Conservation (phyloP, 1,284 basidiomycete species). For the Cryptococcus sp. region DNA sequence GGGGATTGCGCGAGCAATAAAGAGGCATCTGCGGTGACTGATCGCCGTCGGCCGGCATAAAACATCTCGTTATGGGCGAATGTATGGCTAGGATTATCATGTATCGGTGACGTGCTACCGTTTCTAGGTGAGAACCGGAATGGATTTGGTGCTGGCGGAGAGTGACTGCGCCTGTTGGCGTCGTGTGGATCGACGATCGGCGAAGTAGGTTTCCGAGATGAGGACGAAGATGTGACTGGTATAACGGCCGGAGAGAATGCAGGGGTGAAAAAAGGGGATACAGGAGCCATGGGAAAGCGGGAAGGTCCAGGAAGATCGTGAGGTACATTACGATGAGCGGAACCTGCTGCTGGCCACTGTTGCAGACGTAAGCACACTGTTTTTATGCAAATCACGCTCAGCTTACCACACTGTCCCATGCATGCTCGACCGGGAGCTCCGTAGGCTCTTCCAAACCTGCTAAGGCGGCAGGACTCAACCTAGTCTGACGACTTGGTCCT, state of each 20-base stretch:
- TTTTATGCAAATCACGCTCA: neutral
- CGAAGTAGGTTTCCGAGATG: slow-evolving; percentile 20
- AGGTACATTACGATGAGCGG: slow-evolving; percentile 16
- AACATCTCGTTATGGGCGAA: slow-evolving; percentile 7
- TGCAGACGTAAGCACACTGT: neutral
- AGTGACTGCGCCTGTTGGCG: slow-evolving; percentile 7
- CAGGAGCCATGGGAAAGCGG: slow-evolving; percentile 41
- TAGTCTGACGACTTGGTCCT: slow-evolving; percentile 14
- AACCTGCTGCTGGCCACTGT: slow-evolving; percentile 44
- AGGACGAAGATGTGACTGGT: slow-evolving; percentile 12
- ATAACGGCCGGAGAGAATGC: slow-evolving; percentile 43
- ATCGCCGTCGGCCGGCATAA: slow-evolving; percentile 18
- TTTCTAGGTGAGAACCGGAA: slow-evolving; percentile 17
- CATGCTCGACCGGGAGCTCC: slow-evolving; percentile 27
- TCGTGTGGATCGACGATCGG: slow-evolving; percentile 17
- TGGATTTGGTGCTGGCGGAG: slow-evolving; percentile 4
- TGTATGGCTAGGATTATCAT: neutral
- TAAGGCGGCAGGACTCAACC: slow-evolving; percentile 10
- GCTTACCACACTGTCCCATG: slow-evolving; percentile 52
- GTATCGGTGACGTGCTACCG: slow-evolving; percentile 9
- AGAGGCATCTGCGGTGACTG: slow-evolving; percentile 18
- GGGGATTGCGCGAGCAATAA: slow-evolving; percentile 20
- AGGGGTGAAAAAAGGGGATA: slow-evolving; percentile 47
- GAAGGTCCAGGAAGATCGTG: slow-evolving; percentile 20
- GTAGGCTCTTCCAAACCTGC: slow-evolving; percentile 8